phyloP scores from a whole-genome alignment of 345 rosid species.

The Leavenworthia alabamica region DNA sequence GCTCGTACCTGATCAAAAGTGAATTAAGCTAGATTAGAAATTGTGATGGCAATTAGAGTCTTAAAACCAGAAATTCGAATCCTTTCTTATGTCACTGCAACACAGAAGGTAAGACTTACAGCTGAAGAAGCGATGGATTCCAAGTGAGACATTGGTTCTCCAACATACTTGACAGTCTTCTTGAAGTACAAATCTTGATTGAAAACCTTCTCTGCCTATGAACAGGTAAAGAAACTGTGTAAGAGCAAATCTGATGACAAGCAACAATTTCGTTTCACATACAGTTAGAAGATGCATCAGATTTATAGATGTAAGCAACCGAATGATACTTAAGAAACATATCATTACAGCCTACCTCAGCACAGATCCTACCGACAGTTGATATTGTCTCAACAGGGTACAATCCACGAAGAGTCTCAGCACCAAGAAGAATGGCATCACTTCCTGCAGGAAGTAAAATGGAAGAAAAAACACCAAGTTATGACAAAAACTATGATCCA shows the following conservation, averaged over 20 bases:
- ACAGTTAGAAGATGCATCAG: too few species aligned
- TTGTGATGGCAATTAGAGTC: background rate
- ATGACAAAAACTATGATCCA: constrained; percentile 1
- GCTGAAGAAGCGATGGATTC: constrained; percentile 98
- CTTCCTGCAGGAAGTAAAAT: constrained; percentile 44
- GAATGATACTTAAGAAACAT: background rate
- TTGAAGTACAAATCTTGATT: constrained; percentile 89
- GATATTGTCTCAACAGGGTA: constrained; percentile 87
- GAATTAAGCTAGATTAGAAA: constrained; percentile 4
- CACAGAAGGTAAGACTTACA: constrained; percentile 37
- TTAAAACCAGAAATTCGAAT: background rate
- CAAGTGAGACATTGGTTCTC: constrained; percentile 93
- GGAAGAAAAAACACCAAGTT: background rate
- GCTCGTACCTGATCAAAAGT: constrained; percentile 64
- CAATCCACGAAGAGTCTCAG: constrained; percentile 91
- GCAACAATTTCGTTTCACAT: too few species aligned
- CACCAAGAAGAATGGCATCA: constrained; percentile 95
- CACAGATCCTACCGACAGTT: constrained; percentile 78
- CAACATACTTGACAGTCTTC: constrained; percentile 81
- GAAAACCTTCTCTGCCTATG: constrained; percentile 94
- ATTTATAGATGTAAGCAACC: background rate
- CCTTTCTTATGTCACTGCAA: background rate
- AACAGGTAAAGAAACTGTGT: background rate
- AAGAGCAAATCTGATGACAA: background rate
- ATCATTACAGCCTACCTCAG: constrained; percentile 52